phyloP scores from a whole-genome alignment of 202 grass and related monocot species.

The Carex arenaria region DNA sequence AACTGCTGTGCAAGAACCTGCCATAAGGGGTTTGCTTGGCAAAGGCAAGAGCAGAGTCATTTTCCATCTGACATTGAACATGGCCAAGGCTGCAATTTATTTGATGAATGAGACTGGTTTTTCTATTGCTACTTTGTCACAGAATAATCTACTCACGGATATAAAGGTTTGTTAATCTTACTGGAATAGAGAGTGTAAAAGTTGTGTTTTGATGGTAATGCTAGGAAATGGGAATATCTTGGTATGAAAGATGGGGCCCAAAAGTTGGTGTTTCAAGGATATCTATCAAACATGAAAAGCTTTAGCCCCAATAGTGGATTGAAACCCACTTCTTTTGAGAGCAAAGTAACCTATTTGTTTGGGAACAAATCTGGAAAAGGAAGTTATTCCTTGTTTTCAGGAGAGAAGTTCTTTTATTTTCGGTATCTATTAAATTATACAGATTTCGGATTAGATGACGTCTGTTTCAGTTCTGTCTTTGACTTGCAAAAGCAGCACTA shows the following conservation, averaged over 20 bases:
- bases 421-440: neutral
- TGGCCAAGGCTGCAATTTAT: slow-evolving; percentile 88
- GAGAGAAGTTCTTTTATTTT: neutral
- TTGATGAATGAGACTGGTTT: slow-evolving; percentile 75
- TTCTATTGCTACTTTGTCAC: slow-evolving; percentile 73
- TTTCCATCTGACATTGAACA: slow-evolving; percentile 94
- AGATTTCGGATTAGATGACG: neutral
- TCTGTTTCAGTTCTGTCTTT: neutral
- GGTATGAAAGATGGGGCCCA: neutral
- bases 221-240: neutral
- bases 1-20: slow-evolving; percentile 32
- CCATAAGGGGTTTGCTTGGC: slow-evolving; percentile 62
- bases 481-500: neutral
- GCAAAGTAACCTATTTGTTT: neutral
- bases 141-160: slow-evolving; percentile 89
- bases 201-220: neutral
- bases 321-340: neutral
- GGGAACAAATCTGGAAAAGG: neutral
- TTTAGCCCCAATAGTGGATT: neutral
- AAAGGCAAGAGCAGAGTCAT: slow-evolving; percentile 92
- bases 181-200: neutral
- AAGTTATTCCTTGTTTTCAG: slow-evolving; percentile 4
- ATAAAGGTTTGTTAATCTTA: slow-evolving; percentile 56
- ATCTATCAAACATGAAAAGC: neutral
- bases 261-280: neutral